Base-by-base conservation (phyloP, 345 rosid genomes). In the Eucalyptus pauciflora region DNA sequence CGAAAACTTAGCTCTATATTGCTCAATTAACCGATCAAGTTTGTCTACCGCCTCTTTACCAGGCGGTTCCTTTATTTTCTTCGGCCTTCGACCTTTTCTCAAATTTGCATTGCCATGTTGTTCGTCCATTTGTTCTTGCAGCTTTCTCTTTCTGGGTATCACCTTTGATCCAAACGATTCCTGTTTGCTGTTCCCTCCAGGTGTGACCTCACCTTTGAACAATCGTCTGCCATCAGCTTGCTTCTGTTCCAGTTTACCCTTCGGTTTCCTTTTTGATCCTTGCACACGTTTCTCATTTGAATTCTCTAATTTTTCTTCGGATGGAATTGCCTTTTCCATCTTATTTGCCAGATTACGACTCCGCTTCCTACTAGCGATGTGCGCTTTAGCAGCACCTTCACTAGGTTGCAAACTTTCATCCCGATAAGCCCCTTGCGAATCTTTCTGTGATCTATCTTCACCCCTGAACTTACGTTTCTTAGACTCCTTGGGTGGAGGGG, bases 1-100 rank as follows among this genome's bases (percentile, higher is more conserved):
- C 3, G 96, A 90, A 91, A 94, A 97, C 92, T 96, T 97, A 10
- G 95, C 90, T 87, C 88, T 94, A 91, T 98, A 96, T 87, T 91
- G 94, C 89, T 96, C 96, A 14, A 96, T 94, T 93, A 96, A 89
- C 92, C 91, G 51, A 90, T 98, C 99, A 5, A 96, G 96, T 89
- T 93, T 94, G 92, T 96, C 98, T 3, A 88, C 92, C 27, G 86
- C 93, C 24, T 95, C 98, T 56, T 88, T 85, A 45, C 94, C 95
- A 43, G 89, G 85, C 33, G 93, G 91, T 18, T 94, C 92, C 88
- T 94, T 94, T 45, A 90, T 93, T 95, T 92, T 93, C 86, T 93
- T 95, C 15, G 87, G 88, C 90, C 94, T 95, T 86, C 90, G 93
- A 16, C 91, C 91, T 80, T 92, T 91, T 86, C 76, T 87, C n/a